Evolutionary conservation across 1,139 yeast species (phyloP), one percentile per base, ranked within the genome.

Genomic region (Yamadazyma aaseri): DNA sequence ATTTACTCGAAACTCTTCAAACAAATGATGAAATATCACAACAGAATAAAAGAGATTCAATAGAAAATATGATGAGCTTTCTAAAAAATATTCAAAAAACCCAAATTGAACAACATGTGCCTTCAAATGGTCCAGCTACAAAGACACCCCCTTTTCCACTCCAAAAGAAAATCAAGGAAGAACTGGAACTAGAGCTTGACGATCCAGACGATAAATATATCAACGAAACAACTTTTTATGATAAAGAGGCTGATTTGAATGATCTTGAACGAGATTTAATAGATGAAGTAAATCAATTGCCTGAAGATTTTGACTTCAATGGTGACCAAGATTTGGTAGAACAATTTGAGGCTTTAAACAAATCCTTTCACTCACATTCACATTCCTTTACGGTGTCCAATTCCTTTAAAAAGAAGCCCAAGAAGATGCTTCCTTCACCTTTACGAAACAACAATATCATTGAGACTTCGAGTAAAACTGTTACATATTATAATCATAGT

Each of bases 271-370:
- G 63, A 27, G 73, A 66, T 26, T 40, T 61, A 4, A 42, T 76
- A 5, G 83, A 76, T 47, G 83, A 77, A 52, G 64, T 75, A 17
- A 77, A 80, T 45, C 68, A 58, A 29, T 56, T 79, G 2, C 84
- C 85, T 0, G 83, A 76, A 48, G 85, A 79, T 45, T 78, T 57
- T 46, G 79, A 77, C 33, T 76, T 75, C 46, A 71, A 69, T 8
- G 40, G 40, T 9, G 54, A 58, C 14, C 55, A 56, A 14, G 50
- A 41, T 9, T 14, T 38, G 6, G 20, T 35, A 10, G 33, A 35
- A 23, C 45, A 41, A 28, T 38, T 47, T 31, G 36, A 46, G 34
- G 29, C 28, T 29, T 43, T 31, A 26, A 46, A 25, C 55, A 31
- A 34, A 20, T 28, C 40, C 8, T 34, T 44, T 18, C 36, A 26